Conservation (phyloP, 371 early-diverging fungal genomes). For the Dinochytrium kinnereticum region DNA sequence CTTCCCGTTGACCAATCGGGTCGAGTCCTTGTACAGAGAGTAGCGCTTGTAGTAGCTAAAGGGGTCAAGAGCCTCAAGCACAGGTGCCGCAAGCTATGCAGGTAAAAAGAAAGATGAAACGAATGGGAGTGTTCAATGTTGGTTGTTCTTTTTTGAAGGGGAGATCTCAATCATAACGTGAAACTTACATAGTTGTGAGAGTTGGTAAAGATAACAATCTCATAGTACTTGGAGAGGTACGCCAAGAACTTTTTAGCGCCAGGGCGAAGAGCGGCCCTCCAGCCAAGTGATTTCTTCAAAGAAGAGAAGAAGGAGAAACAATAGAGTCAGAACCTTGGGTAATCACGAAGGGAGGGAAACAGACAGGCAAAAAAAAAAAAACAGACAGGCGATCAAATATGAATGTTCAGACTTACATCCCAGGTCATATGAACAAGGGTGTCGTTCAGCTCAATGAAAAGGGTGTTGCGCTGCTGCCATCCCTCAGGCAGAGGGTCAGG, state of each 20-base stretch:
- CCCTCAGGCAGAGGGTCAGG: constrained; percentile 85
- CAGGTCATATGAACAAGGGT: constrained; percentile 90
- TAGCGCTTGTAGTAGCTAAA: constrained; percentile 75
- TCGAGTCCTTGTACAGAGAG: constrained; percentile 87
- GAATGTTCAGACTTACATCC: constrained; percentile 68
- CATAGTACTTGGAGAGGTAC: constrained; percentile 87
- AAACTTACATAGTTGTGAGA: constrained; percentile 66
- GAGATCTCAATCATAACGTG: neutral
- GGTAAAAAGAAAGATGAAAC: constrained; percentile 14
- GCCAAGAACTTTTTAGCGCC: constrained; percentile 93
- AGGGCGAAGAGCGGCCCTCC: constrained; percentile 94
- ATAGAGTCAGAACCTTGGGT: neutral
- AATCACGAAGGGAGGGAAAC: no score
- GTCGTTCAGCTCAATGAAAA: constrained; percentile 92
- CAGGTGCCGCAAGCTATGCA: constrained; percentile 73
- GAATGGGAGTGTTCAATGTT: neutral
- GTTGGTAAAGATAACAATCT: constrained; percentile 93
- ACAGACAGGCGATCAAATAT: neutral
- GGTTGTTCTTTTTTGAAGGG: neutral
- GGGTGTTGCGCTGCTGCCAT: constrained; percentile 84
- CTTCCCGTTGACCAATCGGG: constrained; percentile 80
- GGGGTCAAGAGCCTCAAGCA: constrained; percentile 90
- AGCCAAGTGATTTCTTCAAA: constrained; percentile 79
- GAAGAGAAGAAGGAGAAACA: neutral
- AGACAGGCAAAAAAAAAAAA: no score